Percentiles rank a stretch among this genome's conserved stretches.
Evolutionary conservation across 768 basidiomycete species (phyloP).

Genomic region (Vararia minispora): DNA sequence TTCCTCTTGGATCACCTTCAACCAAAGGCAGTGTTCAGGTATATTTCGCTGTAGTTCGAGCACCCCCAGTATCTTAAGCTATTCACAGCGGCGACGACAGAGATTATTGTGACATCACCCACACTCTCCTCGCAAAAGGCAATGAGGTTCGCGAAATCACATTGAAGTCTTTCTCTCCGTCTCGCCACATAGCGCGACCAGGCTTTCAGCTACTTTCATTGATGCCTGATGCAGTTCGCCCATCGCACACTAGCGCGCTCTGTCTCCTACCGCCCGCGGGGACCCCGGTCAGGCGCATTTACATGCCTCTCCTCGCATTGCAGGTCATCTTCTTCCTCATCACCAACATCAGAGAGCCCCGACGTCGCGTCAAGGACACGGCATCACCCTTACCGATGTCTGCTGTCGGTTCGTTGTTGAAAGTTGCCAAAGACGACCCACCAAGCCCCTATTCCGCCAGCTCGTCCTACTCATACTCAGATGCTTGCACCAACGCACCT

Average conservation of each 20-base stretch:
- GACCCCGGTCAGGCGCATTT: constrained; percentile 46
- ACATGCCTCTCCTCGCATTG: constrained; percentile 51
- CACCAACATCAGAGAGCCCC: constrained; percentile 33
- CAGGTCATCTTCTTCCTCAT: constrained; percentile 37
- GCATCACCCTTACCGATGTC: constrained; percentile 10
- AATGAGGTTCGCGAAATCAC: constrained; percentile 61
- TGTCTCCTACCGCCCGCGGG: constrained; percentile 74
- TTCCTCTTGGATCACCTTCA: constrained; percentile 61
- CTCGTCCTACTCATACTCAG: constrained; percentile 13
- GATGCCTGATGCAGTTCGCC: constrained; percentile 29
- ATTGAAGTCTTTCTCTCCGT: constrained; percentile 78
- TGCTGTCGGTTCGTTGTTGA: not conserved
- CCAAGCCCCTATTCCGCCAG: constrained; percentile 3
- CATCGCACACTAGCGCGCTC: constrained; percentile 50
- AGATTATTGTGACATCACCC: constrained; percentile 77
- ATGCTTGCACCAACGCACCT: constrained; percentile 12
- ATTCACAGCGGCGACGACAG: constrained; percentile 71
- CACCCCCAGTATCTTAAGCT: not conserved
- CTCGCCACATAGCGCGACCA: constrained; percentile 57
- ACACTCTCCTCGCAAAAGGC: constrained; percentile 25
- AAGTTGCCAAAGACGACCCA: not conserved
- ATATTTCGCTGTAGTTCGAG: no score
- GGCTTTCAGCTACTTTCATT: constrained; percentile 82
- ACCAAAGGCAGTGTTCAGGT: constrained; percentile 69
- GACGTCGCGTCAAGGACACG: no score